Conservation (phyloP, 1,284 basidiomycete species). For the Stygiomarasmius scandens region DNA sequence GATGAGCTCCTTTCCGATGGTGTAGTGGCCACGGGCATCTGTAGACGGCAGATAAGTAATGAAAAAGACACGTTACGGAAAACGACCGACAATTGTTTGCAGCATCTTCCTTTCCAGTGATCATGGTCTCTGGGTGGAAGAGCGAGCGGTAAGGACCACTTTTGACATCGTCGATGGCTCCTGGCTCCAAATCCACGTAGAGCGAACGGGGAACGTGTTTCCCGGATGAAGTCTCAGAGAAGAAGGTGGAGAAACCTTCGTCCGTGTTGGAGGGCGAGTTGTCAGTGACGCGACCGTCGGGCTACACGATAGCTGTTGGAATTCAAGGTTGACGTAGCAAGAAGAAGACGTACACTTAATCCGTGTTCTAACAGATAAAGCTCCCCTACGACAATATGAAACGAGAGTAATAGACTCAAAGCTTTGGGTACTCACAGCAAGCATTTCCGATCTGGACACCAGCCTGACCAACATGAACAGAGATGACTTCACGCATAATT, state of each 20-base stretch:
- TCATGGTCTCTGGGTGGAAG: slow-evolving; percentile 99
- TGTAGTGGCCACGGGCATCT: slow-evolving; percentile 99
- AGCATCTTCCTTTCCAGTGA: slow-evolving; percentile 99
- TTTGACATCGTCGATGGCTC: slow-evolving; percentile 96
- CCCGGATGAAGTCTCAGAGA: slow-evolving; percentile 88
- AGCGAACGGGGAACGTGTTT: slow-evolving; percentile 98
- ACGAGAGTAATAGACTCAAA: slow-evolving; percentile 20
- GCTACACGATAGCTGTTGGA: slow-evolving; percentile 49
- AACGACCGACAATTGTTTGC: slow-evolving; percentile 91
- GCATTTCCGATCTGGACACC: slow-evolving; percentile 96
- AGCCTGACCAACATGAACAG: slow-evolving; percentile 91
- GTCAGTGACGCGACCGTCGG: slow-evolving; percentile 77
- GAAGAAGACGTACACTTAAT: slow-evolving; percentile 70
- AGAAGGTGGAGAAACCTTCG: slow-evolving; percentile 96
- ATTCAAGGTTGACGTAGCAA: slow-evolving; percentile 15
- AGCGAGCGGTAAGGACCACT: slow-evolving; percentile 92
- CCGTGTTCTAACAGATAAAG: slow-evolving; percentile 98
- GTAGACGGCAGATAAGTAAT: slow-evolving; percentile 3
- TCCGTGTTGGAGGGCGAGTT: slow-evolving; percentile 77
- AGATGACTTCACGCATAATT: slow-evolving; percentile 87
- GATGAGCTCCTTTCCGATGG: slow-evolving; percentile 94
- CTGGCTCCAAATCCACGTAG: slow-evolving; percentile 96
- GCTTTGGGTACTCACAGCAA: slow-evolving; percentile 65
- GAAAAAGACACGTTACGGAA: slow-evolving; percentile 16
- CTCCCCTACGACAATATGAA: slow-evolving; percentile 69